Evolutionary conservation across 257 asterid genomes (phyloP).

Genomic region (Lycium barbarum): DNA sequence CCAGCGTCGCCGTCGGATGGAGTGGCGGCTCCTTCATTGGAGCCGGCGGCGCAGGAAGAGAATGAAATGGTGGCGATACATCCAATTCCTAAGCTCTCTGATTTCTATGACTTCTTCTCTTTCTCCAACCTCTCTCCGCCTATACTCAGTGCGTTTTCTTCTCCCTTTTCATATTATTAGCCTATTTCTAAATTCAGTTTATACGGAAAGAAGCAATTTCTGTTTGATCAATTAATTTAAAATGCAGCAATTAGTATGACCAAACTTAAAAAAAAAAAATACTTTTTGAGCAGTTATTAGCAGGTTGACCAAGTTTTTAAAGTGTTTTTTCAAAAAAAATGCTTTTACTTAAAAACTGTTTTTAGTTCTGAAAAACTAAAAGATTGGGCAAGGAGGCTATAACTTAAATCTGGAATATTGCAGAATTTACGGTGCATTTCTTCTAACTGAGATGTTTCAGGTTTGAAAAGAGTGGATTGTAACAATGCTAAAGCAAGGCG

Average conservation of each 20-base stretch:
- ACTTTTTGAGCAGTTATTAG: no score
- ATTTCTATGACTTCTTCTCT: slow-evolving; percentile 94
- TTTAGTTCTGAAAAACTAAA: no score
- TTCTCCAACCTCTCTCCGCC: slow-evolving; percentile 87
- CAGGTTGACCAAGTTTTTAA: no score
- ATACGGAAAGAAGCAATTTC: no score
- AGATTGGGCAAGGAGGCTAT: no score
- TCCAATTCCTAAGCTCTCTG: slow-evolving; percentile 95
- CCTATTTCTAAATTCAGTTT: no score
- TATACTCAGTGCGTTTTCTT: slow-evolving; percentile 63
- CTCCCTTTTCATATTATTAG: background rate
- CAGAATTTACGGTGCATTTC: background rate
- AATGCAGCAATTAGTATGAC: no score
- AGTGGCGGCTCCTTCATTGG: slow-evolving; percentile 33
- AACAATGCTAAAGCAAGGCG: slow-evolving; percentile 58
- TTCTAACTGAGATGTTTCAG: slow-evolving; percentile 43
- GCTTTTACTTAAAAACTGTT: no score
- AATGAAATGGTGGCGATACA: slow-evolving; percentile 97
- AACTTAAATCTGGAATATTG: background rate
- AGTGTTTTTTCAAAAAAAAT: no score
- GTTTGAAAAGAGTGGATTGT: slow-evolving; percentile 63
- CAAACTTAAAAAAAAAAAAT: no score
- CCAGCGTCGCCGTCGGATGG: slow-evolving; percentile 59
- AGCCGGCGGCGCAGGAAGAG: slow-evolving; percentile 58
- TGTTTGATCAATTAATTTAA: no score